Percentiles rank a stretch among this genome's conserved stretches.
Conservation (phyloP, 179 eudicot genomes). For the Carnegiea gigantea region DNA sequence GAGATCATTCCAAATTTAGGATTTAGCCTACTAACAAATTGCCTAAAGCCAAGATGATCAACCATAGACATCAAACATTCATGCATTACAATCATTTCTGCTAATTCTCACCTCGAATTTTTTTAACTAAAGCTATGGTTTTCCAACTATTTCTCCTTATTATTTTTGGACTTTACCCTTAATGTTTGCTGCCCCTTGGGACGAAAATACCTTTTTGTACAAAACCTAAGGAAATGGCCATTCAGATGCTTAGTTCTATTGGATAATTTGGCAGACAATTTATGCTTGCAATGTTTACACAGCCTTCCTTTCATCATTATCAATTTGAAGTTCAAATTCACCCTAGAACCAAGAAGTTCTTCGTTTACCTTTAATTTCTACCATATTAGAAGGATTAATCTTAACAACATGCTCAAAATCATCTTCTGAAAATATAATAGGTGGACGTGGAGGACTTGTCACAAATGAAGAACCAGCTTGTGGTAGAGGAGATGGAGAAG, state of each 20-base stretch:
- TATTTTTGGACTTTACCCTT: neutral
- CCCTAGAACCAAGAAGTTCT: too few species aligned
- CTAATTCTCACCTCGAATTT: neutral
- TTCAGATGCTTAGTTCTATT: neutral
- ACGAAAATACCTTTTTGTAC: neutral
- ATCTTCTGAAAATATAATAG: too few species aligned
- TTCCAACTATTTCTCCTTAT: neutral
- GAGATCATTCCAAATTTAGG: neutral
- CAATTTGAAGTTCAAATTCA: too few species aligned
- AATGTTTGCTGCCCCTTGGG: neutral
- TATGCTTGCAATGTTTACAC: neutral
- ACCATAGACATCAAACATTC: neutral
- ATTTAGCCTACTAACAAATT: neutral
- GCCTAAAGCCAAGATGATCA: neutral
- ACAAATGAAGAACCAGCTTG: too few species aligned
- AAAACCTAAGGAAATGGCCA: neutral
- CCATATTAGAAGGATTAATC: too few species aligned
- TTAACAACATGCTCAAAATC: too few species aligned
- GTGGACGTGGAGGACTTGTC: too few species aligned
- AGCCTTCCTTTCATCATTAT: neutral
- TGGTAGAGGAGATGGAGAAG: too few species aligned
- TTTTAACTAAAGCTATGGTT: neutral
- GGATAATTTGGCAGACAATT: neutral
- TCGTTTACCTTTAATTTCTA: too few species aligned
- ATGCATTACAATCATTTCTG: neutral